Base-by-base conservation (phyloP, 1,139 yeast species). In the Lodderomyces parapsilosis region DNA sequence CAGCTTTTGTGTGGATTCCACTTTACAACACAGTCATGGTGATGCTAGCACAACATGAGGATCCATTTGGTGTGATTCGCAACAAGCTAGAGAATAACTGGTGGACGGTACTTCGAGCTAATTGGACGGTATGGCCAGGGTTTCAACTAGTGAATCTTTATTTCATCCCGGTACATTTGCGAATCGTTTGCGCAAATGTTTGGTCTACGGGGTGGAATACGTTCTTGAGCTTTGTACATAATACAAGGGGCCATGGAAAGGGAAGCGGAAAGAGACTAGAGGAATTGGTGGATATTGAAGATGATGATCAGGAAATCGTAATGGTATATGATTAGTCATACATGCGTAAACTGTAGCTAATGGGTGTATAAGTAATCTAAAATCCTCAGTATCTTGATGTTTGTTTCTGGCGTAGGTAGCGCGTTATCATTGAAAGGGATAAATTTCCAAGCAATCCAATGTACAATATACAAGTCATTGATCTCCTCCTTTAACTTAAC, bases 201-300 rank as follows among this genome's bases (percentile, higher is more conserved):
- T 70, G 73, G 65, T 68, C 74, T 4, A 60, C 71, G 22, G 73
- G 74, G 23, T 72, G 78, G 78, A 71, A 67, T 47, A 65, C 73
- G 37, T 72, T 65, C 56, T 65, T 72, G 56, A 70, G 76, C 53
- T 70, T 62, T 47, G 63, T 70, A 15, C 76, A 70, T 48, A 71
- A 72, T 49, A 62, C 74, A 7, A 59, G 60, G 43, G 68, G 70
- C 10, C 96, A 67, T 44, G 74, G 71, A 25, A 65, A 67, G 49
- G 71, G 68, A 11, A 65, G 68, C 41, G 71, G 71, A 11, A 54
- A 57, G 41, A 48, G 53, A 35, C 49, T 72, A 36, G 77, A 71
- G 47, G 73, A 67, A 48, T 55, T 71, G 45, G 68, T 70, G 40
- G 76, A 71, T 48, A 60, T 71, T 27, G 73, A 70, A 49, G 65